These are phyloP conservation scores for Pyrenochaeta sp. DNA, from an alignment of 2,329 filamentous ascomycete genomes.

Conservation along the genomic window DNA sequence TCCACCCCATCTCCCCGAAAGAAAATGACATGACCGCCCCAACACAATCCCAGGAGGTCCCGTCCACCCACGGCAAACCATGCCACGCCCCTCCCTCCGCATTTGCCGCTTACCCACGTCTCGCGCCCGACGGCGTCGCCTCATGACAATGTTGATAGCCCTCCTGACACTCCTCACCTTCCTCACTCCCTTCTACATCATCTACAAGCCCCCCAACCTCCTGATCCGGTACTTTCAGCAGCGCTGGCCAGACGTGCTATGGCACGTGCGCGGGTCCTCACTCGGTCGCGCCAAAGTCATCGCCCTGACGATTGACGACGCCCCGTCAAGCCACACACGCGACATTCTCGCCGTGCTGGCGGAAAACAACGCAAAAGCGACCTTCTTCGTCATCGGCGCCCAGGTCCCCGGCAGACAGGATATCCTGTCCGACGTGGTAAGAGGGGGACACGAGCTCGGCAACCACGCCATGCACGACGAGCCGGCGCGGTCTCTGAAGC, in stretches of 20 bases:
- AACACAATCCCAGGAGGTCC: too few relatives aligned
- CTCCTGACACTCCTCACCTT: slow-evolving; percentile 36
- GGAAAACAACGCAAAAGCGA: slow-evolving; percentile 72
- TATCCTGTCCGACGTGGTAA: slow-evolving; percentile 60
- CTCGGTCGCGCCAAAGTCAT: slow-evolving; percentile 65
- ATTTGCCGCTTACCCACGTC: slow-evolving; percentile 47
- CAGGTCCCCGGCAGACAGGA: slow-evolving; percentile 67
- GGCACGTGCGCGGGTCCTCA: slow-evolving; percentile 64
- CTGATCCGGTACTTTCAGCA: slow-evolving; percentile 74
- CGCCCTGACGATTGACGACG: slow-evolving; percentile 87
- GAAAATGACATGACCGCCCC: not conserved
- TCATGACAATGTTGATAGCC: slow-evolving; percentile 47
- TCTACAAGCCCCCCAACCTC: slow-evolving; percentile 81
- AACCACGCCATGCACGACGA: slow-evolving; percentile 94
- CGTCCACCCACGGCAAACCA: slow-evolving; percentile 14
- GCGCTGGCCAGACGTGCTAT: slow-evolving; percentile 81
- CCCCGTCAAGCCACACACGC: slow-evolving; percentile 74
- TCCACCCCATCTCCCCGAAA: not conserved
- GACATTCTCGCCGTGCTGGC: slow-evolving; percentile 74
- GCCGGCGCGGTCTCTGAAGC: slow-evolving; percentile 68
- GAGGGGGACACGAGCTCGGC: slow-evolving; percentile 67
- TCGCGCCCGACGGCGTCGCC: slow-evolving; percentile 46
- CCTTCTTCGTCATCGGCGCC: slow-evolving; percentile 86
- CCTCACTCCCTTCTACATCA: slow-evolving; percentile 61
- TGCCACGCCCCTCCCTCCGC: slow-evolving; percentile 37